Evolutionary conservation across 2,329 filamentous ascomycete species (phyloP).

Genomic region (Pestalotiopsis sp.): DNA sequence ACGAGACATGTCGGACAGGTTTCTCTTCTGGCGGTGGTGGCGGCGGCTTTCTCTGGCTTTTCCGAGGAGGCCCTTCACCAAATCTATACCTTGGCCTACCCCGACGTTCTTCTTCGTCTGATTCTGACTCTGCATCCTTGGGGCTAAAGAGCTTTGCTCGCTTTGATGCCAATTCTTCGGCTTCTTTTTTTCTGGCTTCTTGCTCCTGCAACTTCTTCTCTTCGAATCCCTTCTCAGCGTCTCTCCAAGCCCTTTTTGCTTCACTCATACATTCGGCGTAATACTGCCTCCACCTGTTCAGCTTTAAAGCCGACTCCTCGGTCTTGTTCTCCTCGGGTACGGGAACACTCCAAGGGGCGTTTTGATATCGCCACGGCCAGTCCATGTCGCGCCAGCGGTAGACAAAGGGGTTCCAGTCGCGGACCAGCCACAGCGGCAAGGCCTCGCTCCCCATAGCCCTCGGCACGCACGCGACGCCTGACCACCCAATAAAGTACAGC

Average conservation of each 20-base stretch:
- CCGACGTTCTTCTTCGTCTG: not conserved
- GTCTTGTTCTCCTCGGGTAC: not conserved
- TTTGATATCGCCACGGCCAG: not conserved
- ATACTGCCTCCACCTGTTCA: constrained; percentile 22
- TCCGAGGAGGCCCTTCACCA: not conserved
- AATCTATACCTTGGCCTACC: not conserved
- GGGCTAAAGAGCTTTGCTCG: not conserved
- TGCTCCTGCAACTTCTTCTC: not conserved
- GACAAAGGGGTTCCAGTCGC: constrained; percentile 27
- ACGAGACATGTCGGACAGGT: not conserved
- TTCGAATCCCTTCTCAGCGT: not conserved
- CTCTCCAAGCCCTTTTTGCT: constrained; percentile 14
- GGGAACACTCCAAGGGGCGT: constrained; percentile 11
- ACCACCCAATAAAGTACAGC: constrained; percentile 27
- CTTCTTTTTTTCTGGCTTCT: not conserved
- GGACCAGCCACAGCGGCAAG: constrained; percentile 26
- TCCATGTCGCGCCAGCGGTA: constrained; percentile 21
- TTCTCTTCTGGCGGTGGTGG: not conserved
- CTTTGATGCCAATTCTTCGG: not conserved
- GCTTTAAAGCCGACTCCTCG: constrained; percentile 22
- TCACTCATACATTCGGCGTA: constrained; percentile 20
- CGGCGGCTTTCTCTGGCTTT: not conserved
- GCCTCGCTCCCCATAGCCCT: constrained; percentile 26
- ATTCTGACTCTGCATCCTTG: not conserved
- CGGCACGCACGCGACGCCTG: constrained; percentile 22